Base-by-base conservation (phyloP, 2,329 filamentous ascomycete genomes). In the Bisporella sp. region DNA sequence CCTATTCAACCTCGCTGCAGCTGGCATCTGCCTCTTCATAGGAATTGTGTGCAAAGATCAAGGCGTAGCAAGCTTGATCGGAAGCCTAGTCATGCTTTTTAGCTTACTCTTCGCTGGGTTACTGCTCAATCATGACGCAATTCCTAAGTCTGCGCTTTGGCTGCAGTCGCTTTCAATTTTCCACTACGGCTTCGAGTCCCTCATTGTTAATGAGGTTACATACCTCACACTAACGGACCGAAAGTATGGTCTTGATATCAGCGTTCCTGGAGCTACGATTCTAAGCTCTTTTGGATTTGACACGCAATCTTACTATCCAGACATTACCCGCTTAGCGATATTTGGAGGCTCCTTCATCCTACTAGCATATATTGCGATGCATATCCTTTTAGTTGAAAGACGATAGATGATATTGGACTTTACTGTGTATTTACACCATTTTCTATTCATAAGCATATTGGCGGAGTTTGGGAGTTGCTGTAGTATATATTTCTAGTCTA, bases 191-290 rank as follows among this genome's bases (percentile, higher is more conserved):
- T 97, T 97, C 61, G 93, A 99, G 73, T 87, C 89, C 2, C 78
- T 99, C 11, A 95, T 97, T 56, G 93, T 99, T 60, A 99, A 97
- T 64, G 93, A 99, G 71, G 95, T 96, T 44, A 84, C 89, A 30
- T 89, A 89, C 62, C 75, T 99, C 41, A 92, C 87, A 0, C 78
- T 99, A 30, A 81, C 95, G 41, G 93, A 99, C 67, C 85, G 93
- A 68, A 95, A 97, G 69, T 96, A 96, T 57, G 93, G 93, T 5
- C 79, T 99, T 5, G 90, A 97, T 63, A 99, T 99, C 56, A 92
- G 93, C 47, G 90, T 99, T 0, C 93, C 93, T 0, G 93, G 93
- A 33, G 90, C 92, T 1, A 89, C 90, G 0, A 99, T 99, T 58
- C 72, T 99, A 49, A 95, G 88, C 68, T 89, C 87, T 0, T 99